Evolutionary conservation across 2,329 filamentous ascomycete genomes (phyloP), one percentile per base, ranked within the genome.

Genomic region (Colletotrichum aenigma): DNA sequence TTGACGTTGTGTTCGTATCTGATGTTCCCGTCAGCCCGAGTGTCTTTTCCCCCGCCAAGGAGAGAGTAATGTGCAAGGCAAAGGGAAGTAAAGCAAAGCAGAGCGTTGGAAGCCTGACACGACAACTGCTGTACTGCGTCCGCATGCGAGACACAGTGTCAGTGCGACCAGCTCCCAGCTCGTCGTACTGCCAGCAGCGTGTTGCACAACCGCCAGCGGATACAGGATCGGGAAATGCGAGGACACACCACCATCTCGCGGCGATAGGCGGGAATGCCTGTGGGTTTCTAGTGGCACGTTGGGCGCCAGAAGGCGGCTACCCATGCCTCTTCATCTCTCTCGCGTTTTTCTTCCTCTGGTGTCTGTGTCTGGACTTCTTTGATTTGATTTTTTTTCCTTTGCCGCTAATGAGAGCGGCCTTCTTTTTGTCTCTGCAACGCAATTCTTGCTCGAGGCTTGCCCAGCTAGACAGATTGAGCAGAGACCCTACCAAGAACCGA

Each of bases 1-100:
- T 84, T 87, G 80, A 88, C 84, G 80, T 91, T 89, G 81, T 90
- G 89, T 81, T 85, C 87, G 84, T 90, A 91, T 87, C 90, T 91
- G 83, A 77, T 79, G 75, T 80, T 81, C 78, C 78, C 78, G 79
- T 81, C 77, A 79, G 78, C 77, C 78, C 76, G 68, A 74, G 65
- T 36, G 64, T 48, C 43, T 48, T 48, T n/a, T 21, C n/a, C 9
- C 77, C 75, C 60, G 30, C 65, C 34, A 8, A 65, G 38, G 26
- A 32, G 55, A 75, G 26, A 66, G 58, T 43, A 36, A 28, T 76
- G 77, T 79, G 74, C 79, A 81, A 78, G 78, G 76, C 64, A 65
- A 55, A 61, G 21, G 21, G 36, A 24, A 64, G 61, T 24, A 64
- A 64, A 21, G 30, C 79, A 81, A 78, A 78, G 76, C 56, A 73